Conservation (phyloP, 805 yeast genomes). For the Kazachstania bromeliacearum region DNA sequence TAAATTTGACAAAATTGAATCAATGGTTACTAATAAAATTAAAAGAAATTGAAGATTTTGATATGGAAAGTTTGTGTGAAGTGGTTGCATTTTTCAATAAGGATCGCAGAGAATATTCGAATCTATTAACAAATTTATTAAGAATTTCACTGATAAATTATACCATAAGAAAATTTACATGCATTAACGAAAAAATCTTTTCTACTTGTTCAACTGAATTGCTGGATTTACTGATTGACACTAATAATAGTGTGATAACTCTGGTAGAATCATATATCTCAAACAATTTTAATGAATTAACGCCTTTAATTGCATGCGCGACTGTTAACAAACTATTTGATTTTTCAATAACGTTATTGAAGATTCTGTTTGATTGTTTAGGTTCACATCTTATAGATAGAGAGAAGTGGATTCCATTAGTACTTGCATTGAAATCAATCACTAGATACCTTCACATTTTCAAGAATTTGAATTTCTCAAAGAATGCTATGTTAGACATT, state of each 20-base stretch:
- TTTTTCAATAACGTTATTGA: conserved; percentile 4
- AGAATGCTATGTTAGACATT: conserved; percentile 2
- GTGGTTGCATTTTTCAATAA: neutral
- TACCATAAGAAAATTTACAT: conserved; percentile 3
- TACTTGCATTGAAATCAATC: conserved; percentile 1
- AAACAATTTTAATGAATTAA: conserved; percentile 5
- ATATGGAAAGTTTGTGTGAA: neutral
- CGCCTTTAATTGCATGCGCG: conserved; percentile 6
- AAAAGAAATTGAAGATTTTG: neutral
- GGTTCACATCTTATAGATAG: neutral
- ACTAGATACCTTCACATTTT: conserved; percentile 4
- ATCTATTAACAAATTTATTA: neutral
- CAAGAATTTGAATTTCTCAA: conserved; percentile 3
- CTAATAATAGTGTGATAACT: conserved; percentile 1
- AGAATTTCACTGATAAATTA: conserved; percentile 1
- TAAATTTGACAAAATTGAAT: neutral
- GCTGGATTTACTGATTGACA: conserved; percentile 2
- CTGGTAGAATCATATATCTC: conserved; percentile 7
- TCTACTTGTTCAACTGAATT: conserved; percentile 1
- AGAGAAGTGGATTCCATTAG: conserved; percentile 1
- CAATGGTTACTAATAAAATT: conserved; percentile 1
- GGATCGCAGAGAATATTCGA: neutral
- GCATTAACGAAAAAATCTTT: conserved; percentile 1
- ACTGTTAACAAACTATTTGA: conserved; percentile 1
- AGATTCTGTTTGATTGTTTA: conserved; percentile 1